Percentiles rank a stretch among this genome's conserved stretches.
Evolutionary conservation across 192 early-diverging fungal species (phyloP).

Genomic region (Coemansia sp.): DNA sequence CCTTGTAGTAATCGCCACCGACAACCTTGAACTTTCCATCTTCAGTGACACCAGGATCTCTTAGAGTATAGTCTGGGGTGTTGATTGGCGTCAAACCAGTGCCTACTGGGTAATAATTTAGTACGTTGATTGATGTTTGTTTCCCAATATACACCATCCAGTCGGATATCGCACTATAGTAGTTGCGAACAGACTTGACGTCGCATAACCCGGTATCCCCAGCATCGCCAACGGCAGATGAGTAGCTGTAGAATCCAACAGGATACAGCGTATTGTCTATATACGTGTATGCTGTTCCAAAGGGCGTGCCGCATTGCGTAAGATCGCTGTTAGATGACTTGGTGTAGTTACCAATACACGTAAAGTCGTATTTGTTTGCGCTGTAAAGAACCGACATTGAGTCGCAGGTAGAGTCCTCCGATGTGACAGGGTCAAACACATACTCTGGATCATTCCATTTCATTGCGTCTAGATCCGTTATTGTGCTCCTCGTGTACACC

Average conservation of each 20-base stretch:
- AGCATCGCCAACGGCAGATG: not conserved
- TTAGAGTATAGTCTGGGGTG: constrained; percentile 2
- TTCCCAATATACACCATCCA: constrained; percentile 21
- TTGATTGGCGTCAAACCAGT: not conserved
- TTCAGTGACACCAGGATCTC: not conserved
- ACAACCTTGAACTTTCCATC: not conserved
- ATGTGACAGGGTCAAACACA: not conserved
- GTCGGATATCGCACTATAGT: constrained; percentile 24
- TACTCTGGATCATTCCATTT: constrained; percentile 17
- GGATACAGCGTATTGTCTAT: constrained; percentile 11
- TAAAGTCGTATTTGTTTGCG: constrained; percentile 14
- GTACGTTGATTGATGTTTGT: not conserved
- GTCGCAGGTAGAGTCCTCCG: constrained; percentile 2
- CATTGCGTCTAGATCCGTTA: constrained; percentile 12
- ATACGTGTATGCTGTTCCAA: constrained; percentile 13
- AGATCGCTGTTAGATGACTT: not conserved
- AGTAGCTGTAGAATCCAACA: constrained; percentile 34
- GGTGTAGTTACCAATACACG: constrained; percentile 3
- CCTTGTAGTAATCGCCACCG: constrained; percentile 3
- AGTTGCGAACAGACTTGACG: constrained; percentile 11
- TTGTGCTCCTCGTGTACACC: constrained; percentile 15
- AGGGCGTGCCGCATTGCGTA: constrained; percentile 16
- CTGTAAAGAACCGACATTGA: constrained; percentile 21
- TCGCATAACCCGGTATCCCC: constrained; percentile 22
- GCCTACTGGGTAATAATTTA: not conserved